These are phyloP conservation scores for Myxozyma mucilagina DNA, from an alignment of 805 yeast genomes.

Conservation along the genomic window DNA sequence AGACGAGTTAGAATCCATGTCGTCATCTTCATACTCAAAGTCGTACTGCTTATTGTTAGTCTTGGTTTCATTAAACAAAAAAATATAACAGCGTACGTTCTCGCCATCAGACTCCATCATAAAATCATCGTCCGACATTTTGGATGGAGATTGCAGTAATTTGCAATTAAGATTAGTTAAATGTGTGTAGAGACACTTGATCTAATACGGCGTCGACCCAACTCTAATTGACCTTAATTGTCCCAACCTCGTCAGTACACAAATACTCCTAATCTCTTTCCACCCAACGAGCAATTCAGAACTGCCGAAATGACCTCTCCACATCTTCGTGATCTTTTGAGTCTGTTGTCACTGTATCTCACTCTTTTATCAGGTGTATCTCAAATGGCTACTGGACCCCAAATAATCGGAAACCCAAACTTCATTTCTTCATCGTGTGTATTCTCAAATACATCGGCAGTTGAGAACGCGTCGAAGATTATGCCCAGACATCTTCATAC, in stretches of 20 bases:
- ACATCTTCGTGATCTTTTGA: neutral
- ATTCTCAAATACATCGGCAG: neutral
- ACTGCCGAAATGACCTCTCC: neutral
- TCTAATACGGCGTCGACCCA: too few relatives aligned
- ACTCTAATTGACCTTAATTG: neutral
- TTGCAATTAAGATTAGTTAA: neutral
- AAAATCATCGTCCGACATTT: constrained; percentile 44
- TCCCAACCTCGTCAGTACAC: neutral
- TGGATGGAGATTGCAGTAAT: neutral
- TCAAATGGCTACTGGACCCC: constrained; percentile 2
- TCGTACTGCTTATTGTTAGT: constrained; percentile 36
- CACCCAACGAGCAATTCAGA: too few relatives aligned
- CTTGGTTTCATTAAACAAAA: neutral
- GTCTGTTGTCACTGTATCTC: neutral
- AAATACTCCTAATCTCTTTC: too few relatives aligned
- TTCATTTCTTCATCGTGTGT: neutral
- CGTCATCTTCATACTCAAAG: constrained; percentile 45
- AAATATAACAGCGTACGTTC: constrained; percentile 32
- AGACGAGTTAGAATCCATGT: constrained; percentile 35
- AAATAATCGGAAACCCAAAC: neutral
- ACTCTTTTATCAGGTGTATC: neutral
- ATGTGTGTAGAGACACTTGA: too few relatives aligned
- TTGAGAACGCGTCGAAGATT: neutral
- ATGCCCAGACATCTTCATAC: neutral
- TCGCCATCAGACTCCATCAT: constrained; percentile 45